phyloP scores from a whole-genome alignment of 106 monocot species.

The Alisma plantagoaquatica region DNA sequence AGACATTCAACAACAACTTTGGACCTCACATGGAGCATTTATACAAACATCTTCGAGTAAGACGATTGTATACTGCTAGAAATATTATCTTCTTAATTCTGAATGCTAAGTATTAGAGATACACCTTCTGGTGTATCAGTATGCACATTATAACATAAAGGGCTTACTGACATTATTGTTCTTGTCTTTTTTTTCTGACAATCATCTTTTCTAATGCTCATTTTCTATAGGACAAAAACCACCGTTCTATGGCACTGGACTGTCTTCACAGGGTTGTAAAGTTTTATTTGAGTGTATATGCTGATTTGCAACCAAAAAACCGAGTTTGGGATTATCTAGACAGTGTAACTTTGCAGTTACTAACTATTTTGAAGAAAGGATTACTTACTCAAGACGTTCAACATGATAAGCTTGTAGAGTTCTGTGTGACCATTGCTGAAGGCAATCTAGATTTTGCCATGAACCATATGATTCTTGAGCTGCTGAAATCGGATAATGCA shows the following conservation, averaged over 20 bases:
- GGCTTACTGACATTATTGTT: background rate
- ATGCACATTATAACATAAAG: background rate
- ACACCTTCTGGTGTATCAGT: background rate
- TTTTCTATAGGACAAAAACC: conserved; percentile 83
- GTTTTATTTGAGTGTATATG: conserved; percentile 91
- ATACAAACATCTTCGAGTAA: conserved; percentile 84
- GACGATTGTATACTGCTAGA: conserved; percentile 1
- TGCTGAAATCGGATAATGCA: conserved; percentile 70
- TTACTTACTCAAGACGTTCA: conserved; percentile 90
- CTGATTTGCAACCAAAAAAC: conserved; percentile 58
- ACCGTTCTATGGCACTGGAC: conserved; percentile 95
- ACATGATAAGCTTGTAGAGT: conserved; percentile 98
- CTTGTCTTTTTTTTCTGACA: background rate
- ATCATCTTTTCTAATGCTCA: background rate
- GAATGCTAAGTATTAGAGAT: background rate
- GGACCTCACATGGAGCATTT: conserved; percentile 73
- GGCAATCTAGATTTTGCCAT: conserved; percentile 86
- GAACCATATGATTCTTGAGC: conserved; percentile 94
- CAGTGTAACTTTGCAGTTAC: conserved; percentile 92
- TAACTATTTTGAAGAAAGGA: conserved; percentile 76
- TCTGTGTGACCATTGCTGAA: conserved; percentile 94
- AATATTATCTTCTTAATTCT: background rate
- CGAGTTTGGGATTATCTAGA: conserved; percentile 94
- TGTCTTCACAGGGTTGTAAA: conserved; percentile 94
- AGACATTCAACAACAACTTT: conserved; percentile 76